phyloP scores from a whole-genome alignment of 257 asterid genomes.

The Phtheirospermum japonicum region DNA sequence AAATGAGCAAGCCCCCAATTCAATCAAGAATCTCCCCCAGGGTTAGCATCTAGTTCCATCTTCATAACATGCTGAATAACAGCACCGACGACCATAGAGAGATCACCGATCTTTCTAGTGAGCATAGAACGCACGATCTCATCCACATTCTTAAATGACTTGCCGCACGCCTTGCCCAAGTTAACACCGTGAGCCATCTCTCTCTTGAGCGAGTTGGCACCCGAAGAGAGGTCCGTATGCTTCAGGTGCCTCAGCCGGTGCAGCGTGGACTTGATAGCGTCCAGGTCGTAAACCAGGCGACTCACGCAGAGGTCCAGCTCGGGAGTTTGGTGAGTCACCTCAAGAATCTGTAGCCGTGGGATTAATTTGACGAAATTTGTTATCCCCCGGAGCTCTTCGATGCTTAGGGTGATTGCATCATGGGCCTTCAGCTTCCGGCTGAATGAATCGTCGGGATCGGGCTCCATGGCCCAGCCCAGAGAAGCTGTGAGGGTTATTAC shows the following conservation, averaged over 20 bases:
- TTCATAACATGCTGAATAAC: constrained; percentile 14
- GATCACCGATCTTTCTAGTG: constrained; percentile 24
- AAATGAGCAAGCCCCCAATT: background rate
- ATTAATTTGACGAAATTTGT: background rate
- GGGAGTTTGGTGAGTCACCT: background rate
- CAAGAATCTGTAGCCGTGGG: constrained; percentile 7
- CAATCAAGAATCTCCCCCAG: background rate
- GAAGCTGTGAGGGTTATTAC: constrained; percentile 19
- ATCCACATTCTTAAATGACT: constrained; percentile 10
- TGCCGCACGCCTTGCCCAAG: constrained; percentile 15
- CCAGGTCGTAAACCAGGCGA: constrained; percentile 15
- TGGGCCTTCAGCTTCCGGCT: constrained; percentile 13
- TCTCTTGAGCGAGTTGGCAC: constrained; percentile 11
- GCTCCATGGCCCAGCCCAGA: background rate
- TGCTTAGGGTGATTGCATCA: constrained; percentile 27
- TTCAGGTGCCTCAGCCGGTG: constrained; percentile 17
- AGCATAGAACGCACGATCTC: constrained; percentile 11
- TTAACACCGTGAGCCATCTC: background rate
- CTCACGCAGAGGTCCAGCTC: constrained; percentile 13
- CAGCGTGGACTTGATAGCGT: constrained; percentile 6
- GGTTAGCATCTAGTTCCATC: constrained; percentile 1
- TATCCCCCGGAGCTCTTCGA: constrained; percentile 15
- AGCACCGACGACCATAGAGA: constrained; percentile 5
- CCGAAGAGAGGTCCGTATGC: background rate
- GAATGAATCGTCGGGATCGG: background rate